Evolutionary conservation across 1,284 basidiomycete species (phyloP), one percentile per base, ranked within the genome.

Genomic region (Jaminaea rosea): DNA sequence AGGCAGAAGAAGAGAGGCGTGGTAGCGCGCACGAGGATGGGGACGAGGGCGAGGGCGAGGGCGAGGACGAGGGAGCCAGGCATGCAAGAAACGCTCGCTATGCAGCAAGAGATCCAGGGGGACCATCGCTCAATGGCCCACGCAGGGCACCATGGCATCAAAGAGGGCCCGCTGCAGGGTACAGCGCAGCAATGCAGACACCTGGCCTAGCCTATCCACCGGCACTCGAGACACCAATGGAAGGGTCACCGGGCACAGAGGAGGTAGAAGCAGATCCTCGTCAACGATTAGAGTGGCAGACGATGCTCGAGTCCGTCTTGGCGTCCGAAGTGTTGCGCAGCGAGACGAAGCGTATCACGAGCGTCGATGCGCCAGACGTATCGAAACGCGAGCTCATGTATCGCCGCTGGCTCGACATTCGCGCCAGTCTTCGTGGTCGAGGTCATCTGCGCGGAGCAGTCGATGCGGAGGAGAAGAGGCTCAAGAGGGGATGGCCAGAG

Each of bases 381-480:
- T 60, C 57, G 32, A 56, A 63, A 11, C 51, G 59, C 28, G 62
- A 73, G 49, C 53, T 69, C 37, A 68, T 75, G 54, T 73, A 76
- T 49, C 58, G 69, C 82, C 84, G 68, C 79, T 98, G 93, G 93
- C 79, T 93, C 60, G 88, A 87, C 52, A 82, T 97, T 44, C 83
- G 89, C 39, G 93, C 94, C 32, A 86, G 83, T 62, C 80, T 94
- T 32, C 81, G 88, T 63, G 85, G 85, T 2, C 47, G 62, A 15
- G 57, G 56, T 15, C 32, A 60, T 24, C 53, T 53, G 11, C 51
- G 53, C 3, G 80, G 85, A 46, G 83, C 85, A 2, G 82, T 87
- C 39, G 84, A 84, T 45, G 87, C 92, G 67, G 93, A 97, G 77
- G 81, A 82, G 61, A 82, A 82, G 65, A 81, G 81, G 50, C 78